phyloP scores from a whole-genome alignment of 257 asterid species.

The Knoxia roxburghii region DNA sequence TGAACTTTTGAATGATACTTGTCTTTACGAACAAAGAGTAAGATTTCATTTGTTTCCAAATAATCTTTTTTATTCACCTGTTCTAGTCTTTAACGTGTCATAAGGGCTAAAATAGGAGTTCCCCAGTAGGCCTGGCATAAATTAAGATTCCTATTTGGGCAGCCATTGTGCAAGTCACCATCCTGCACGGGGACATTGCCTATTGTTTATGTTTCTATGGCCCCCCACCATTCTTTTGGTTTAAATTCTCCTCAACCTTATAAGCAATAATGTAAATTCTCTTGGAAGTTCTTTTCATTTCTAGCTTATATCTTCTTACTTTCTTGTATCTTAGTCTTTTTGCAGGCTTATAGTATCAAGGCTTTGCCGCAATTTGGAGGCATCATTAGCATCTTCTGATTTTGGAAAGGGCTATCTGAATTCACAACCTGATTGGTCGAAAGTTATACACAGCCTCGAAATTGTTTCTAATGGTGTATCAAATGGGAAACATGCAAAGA shows the following conservation, averaged over 20 bases:
- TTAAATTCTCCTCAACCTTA: neutral
- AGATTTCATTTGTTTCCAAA: slow-evolving; percentile 20
- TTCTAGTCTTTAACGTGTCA: neutral
- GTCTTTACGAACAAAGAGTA: slow-evolving; percentile 70
- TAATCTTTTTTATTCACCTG: neutral
- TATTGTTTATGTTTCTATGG: too few relatives aligned
- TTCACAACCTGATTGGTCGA: slow-evolving; percentile 52
- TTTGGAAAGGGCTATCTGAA: slow-evolving; percentile 48
- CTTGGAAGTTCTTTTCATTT: slow-evolving; percentile 2
- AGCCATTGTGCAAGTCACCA: neutral
- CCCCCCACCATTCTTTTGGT: neutral
- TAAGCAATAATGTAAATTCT: neutral
- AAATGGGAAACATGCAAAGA: slow-evolving; percentile 20
- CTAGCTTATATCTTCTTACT: slow-evolving; percentile 25
- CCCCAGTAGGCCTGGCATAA: neutral
- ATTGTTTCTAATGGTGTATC: slow-evolving; percentile 16
- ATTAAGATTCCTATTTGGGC: neutral
- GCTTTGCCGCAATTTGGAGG: slow-evolving; percentile 57
- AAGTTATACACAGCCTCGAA: slow-evolving; percentile 40
- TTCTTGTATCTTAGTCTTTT: slow-evolving; percentile 55
- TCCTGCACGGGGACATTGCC: neutral
- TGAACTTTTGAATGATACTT: slow-evolving; percentile 58
- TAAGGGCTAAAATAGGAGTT: neutral
- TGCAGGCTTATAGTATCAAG: slow-evolving; percentile 73
- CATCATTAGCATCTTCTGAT: slow-evolving; percentile 45